Evolutionary conservation across 805 yeast species (phyloP).

Genomic region (Ogataea populi-albae): DNA sequence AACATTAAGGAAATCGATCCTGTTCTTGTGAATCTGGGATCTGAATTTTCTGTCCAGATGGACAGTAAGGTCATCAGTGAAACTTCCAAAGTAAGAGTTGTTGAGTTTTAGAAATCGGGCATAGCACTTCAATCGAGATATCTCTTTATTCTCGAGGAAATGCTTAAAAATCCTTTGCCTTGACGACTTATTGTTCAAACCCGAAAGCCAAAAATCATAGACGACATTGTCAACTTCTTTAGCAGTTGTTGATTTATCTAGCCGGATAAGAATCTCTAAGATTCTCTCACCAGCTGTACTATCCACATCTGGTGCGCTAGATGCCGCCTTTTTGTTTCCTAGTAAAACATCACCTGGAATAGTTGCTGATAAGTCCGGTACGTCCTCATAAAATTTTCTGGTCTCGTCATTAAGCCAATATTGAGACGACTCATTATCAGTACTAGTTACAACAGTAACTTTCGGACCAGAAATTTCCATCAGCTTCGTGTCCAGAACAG

Average conservation of each 20-base stretch:
- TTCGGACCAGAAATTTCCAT: conserved; percentile 22
- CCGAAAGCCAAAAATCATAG: conserved; percentile 44
- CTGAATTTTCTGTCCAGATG: conserved; percentile 60
- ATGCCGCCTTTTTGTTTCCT: conserved; percentile 9
- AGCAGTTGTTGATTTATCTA: conserved; percentile 40
- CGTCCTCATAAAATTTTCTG: conserved; percentile 58
- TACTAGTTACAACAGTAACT: conserved; percentile 26
- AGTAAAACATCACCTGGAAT: conserved; percentile 29
- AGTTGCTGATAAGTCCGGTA: conserved; percentile 42
- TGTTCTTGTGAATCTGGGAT: conserved; percentile 53
- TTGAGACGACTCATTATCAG: conserved; percentile 7
- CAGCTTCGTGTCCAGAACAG: conserved; percentile 32
- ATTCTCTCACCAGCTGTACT: conserved; percentile 15
- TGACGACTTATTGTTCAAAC: conserved; percentile 70
- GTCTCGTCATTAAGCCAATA: conserved; percentile 68
- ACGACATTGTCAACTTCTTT: conserved; percentile 50
- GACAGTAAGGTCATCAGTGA: conserved; percentile 50
- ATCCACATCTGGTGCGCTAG: conserved; percentile 1
- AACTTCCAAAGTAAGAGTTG: conserved; percentile 43
- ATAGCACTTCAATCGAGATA: conserved; percentile 47
- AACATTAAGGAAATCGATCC: conserved; percentile 53
- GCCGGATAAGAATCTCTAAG: conserved; percentile 12
- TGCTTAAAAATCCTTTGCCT: conserved; percentile 56
- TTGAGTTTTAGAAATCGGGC: conserved; percentile 70
- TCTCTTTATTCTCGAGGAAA: conserved; percentile 47